Evolutionary conservation across 306 rosid genomes (phyloP), one percentile per base, ranked within the genome.

Genomic region (Sesbania bispinosa): DNA sequence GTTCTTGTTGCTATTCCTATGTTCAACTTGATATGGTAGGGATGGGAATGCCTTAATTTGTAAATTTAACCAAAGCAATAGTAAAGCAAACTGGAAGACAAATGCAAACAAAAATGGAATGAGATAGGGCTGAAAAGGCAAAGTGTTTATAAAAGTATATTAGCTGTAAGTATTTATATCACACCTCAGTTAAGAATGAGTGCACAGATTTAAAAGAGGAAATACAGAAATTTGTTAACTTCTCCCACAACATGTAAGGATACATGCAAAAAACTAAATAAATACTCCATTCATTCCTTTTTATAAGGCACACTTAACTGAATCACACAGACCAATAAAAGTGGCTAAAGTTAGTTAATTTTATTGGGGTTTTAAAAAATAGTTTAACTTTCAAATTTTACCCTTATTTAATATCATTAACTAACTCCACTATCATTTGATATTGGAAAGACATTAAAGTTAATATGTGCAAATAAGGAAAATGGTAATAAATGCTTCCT

Each of bases 101-200:
- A 78, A 67, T 43, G 23, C 21, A 19, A 67, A 73, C 10, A 62
- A 43, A 64, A 19, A 23, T 27, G 42, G 61, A 36, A 54, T 60
- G 50, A 52, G 30, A 77, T 7, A 30, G 43, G 27, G 35, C 70
- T 64, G 24, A 67, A 52, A 62, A 27, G 59, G 62, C 74, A 43
- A 64, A 26, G 51, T 35, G 38, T 46, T 53, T 19, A 45, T 14
- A 59, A 57, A 33, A 77, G 24, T 27, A 50, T 50, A 39, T 23
- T 55, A 41, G 36, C 52, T 24, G 47, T 38, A 27, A 21, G 69
- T 32, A 33, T 59, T 61, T 62, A 35, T 58, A 16, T 43, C 51
- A 51, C 58, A 18, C 61, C 67, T 11, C 13, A 2, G 41, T 5
- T 24, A 26, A 60, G 38, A 67, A 69, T 7, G 21, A 10, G 14